These are phyloP conservation scores for Lactifluus volemus DNA, from an alignment of 768 basidiomycete species.

Conservation along the genomic window DNA sequence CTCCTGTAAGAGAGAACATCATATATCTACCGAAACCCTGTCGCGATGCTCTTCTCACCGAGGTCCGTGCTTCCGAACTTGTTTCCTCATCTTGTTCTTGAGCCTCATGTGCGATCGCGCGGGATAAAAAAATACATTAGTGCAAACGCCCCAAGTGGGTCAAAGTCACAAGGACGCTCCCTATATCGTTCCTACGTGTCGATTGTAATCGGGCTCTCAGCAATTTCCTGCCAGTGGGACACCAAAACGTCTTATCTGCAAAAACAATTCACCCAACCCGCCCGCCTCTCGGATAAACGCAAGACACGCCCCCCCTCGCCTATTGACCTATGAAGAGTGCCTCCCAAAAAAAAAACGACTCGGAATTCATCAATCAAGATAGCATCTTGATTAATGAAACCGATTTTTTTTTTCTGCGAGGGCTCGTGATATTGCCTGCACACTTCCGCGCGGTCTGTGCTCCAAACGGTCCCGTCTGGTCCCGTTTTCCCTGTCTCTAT, in stretches of 20 bases:
- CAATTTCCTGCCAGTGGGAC: not conserved
- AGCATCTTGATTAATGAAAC: not conserved
- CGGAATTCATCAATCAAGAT: too few species aligned
- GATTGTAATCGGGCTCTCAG: not conserved
- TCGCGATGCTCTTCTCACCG: not conserved
- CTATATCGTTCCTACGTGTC: not conserved
- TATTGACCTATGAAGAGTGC: not conserved
- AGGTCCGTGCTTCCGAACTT: constrained; percentile 1
- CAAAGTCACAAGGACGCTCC: not conserved
- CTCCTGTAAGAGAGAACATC: not conserved
- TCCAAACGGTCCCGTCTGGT: not conserved
- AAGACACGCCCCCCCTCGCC: not conserved
- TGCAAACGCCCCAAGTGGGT: not conserved
- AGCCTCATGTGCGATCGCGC: constrained; percentile 9
- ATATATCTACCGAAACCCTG: not conserved
- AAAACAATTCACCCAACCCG: not conserved
- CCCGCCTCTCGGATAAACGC: not conserved
- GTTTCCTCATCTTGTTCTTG: constrained; percentile 1
- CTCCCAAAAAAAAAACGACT: too few species aligned
- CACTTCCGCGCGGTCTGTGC: constrained; percentile 7
- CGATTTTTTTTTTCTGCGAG: not conserved
- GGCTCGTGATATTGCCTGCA: constrained; percentile 2
- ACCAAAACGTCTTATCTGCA: not conserved
- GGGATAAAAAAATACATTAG: not conserved
- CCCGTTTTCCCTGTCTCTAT: not conserved